Evolutionary conservation across 768 basidiomycete species (phyloP).

Genomic region (Suillus subalutaceus): DNA sequence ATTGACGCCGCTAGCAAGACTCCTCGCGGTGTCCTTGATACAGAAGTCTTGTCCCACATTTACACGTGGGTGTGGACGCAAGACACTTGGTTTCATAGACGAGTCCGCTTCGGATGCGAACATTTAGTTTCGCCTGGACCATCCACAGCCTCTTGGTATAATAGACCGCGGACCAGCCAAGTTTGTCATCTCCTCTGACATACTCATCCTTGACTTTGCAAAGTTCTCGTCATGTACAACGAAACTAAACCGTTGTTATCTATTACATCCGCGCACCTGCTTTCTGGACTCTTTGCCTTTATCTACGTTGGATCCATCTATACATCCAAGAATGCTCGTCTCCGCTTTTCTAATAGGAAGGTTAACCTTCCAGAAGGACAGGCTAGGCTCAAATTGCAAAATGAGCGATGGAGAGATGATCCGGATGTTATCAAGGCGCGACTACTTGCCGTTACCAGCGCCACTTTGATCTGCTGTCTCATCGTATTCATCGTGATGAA

Average conservation of each 20-base stretch:
- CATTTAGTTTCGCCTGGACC: background rate
- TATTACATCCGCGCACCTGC: constrained; percentile 46
- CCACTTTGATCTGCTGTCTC: constrained; percentile 60
- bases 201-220: background rate
- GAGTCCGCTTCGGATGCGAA: background rate
- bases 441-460: constrained; percentile 64
- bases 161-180: background rate
- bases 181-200: background rate
- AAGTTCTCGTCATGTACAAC: constrained; percentile 3
- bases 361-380: constrained; percentile 28
- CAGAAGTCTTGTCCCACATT: no score
- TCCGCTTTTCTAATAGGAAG: constrained; percentile 47
- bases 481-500: constrained; percentile 51
- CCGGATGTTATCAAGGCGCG: constrained; percentile 84
- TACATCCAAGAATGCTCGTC: constrained; percentile 63
- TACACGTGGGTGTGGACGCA: background rate
- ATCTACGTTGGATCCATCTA: constrained; percentile 88
- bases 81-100: background rate
- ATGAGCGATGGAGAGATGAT: constrained; percentile 76
- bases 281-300: constrained; percentile 60
- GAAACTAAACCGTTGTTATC: constrained; percentile 29
- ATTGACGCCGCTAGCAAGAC: background rate
- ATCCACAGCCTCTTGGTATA: constrained; percentile 2
- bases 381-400: constrained; percentile 32
- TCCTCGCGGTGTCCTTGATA: background rate